phyloP scores from a whole-genome alignment of 768 basidiomycete species.

The Agaricus bisporus region DNA sequence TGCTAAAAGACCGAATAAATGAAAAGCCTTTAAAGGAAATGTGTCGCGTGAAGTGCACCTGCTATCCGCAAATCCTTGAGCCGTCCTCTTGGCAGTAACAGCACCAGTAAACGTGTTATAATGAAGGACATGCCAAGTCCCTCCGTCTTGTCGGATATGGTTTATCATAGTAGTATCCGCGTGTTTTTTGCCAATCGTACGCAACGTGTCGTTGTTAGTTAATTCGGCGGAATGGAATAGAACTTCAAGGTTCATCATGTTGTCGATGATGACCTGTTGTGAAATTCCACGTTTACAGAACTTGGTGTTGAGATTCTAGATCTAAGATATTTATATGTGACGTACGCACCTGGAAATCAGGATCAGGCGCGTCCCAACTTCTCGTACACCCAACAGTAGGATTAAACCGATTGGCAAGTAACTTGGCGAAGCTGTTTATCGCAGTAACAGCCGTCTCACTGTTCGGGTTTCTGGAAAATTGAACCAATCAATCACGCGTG shows the following conservation, averaged over 20 bases:
- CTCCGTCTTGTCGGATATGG: slow-evolving; percentile 62
- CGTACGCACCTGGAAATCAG: slow-evolving; percentile 46
- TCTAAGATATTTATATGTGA: neutral
- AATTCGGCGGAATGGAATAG: slow-evolving; percentile 53
- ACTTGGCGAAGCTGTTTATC: slow-evolving; percentile 50
- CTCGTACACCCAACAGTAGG: slow-evolving; percentile 60
- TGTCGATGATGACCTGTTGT: slow-evolving; percentile 62
- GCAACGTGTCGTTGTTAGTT: slow-evolving; percentile 53
- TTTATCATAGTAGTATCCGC: slow-evolving; percentile 63
- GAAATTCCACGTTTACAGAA: neutral
- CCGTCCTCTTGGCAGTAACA: slow-evolving; percentile 50
- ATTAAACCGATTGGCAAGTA: slow-evolving; percentile 53
- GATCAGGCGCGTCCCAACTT: slow-evolving; percentile 59
- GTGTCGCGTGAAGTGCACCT: slow-evolving; percentile 8
- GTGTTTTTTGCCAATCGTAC: slow-evolving; percentile 56
- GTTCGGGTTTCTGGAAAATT: slow-evolving; percentile 38
- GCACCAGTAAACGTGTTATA: slow-evolving; percentile 60
- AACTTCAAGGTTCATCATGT: slow-evolving; percentile 75
- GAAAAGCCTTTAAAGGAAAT: neutral
- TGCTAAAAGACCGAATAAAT: slow-evolving; percentile 29
- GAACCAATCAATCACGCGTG: neutral
- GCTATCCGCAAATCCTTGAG: slow-evolving; percentile 55
- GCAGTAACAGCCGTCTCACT: slow-evolving; percentile 52
- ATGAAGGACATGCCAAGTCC: slow-evolving; percentile 57
- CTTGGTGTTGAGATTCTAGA: too few species aligned